Base-by-base conservation (phyloP, 2,329 filamentous ascomycete genomes). In the Alternaria sp. region DNA sequence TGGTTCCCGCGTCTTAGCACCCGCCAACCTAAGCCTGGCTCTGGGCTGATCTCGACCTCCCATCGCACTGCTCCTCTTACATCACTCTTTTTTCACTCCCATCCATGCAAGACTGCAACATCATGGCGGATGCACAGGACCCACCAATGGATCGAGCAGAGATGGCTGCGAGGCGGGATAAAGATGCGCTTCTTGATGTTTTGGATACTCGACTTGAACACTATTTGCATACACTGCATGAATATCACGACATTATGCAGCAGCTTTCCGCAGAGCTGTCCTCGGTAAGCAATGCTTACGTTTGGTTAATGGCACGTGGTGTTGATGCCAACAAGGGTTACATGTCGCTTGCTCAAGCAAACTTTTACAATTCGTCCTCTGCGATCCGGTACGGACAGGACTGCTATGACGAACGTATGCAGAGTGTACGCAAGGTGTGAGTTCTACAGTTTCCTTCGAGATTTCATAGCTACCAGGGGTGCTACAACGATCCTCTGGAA, bases 361-460 rank as follows among this genome's bases (percentile, higher is more conserved):
- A 93, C 80, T 93, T 92, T 79, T 83, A 87, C 26, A 88, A 87
- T n/a, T 84, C 88, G 74, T 83, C 87, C 12, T 82, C 87, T n/a
- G 86, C 89, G 30, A 77, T 88, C 65, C 84, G 88, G 45, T 93
- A 91, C 75, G 91, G 91, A 4, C 85, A 83, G 66, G 89, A 92
- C 70, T 86, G 87, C 73, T 95, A 92, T 75, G 91, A 94, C 77
- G 86, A 88, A 67, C 86, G 91, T 50, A 92, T 93, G 88, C 88
- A 88, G 74, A 90, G 90, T 4, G 79, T 78, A 21, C 81, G 86
- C 56, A 77, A 79, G 57, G 69, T 90, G 74, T 77, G 59, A 86
- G 73, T 74, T 47, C 15, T 45, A 23, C 50, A 2, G 45, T 21
- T 17, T 17, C 4, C 11, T 5, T 11, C 15, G 13, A 9, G 23